Conservation (phyloP, 192 early-diverging fungal genomes). For the Bifiguratus adelaidae region DNA sequence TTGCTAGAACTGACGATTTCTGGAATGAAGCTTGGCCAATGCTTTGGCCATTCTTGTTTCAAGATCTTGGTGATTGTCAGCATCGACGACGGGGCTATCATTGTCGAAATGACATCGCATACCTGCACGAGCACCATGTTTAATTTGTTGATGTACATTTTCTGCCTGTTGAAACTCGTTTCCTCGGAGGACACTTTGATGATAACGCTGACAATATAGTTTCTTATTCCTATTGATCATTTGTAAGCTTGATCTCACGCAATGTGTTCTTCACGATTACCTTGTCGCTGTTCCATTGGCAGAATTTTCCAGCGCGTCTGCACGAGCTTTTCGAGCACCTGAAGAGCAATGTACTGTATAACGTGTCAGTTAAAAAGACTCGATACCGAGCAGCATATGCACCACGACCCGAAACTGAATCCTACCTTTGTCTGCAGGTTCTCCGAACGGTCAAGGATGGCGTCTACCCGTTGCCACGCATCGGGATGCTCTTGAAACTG, state of each 20-base stretch:
- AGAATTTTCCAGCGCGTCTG: conserved; percentile 97
- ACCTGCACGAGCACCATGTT: conserved; percentile 98
- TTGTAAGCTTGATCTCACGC: too few relatives aligned
- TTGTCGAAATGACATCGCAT: background rate
- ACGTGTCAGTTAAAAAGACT: too few relatives aligned
- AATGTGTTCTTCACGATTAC: conserved; percentile 22
- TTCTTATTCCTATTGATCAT: conserved; percentile 71
- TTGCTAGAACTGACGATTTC: conserved; percentile 95
- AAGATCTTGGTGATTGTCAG: conserved; percentile 61
- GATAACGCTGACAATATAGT: conserved; percentile 89
- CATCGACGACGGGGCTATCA: background rate
- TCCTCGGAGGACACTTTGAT: conserved; percentile 88
- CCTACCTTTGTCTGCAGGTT: conserved; percentile 78
- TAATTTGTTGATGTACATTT: conserved; percentile 79
- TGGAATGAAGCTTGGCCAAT: conserved; percentile 98
- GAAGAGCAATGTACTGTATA: conserved; percentile 81
- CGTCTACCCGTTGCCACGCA: conserved; percentile 91
- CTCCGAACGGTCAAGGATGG: conserved; percentile 76
- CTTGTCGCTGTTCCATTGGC: conserved; percentile 68
- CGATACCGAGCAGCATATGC: too few relatives aligned
- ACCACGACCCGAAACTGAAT: too few relatives aligned
- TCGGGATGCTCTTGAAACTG: conserved; percentile 95
- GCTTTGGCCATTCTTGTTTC: conserved; percentile 99
- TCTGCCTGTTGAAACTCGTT: conserved; percentile 58
- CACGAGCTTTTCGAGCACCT: conserved; percentile 89